Percentiles rank a stretch among this genome's conserved stretches.
Conservation (phyloP, 176 grass and related monocot genomes). For the Pontederia paniculata region DNA sequence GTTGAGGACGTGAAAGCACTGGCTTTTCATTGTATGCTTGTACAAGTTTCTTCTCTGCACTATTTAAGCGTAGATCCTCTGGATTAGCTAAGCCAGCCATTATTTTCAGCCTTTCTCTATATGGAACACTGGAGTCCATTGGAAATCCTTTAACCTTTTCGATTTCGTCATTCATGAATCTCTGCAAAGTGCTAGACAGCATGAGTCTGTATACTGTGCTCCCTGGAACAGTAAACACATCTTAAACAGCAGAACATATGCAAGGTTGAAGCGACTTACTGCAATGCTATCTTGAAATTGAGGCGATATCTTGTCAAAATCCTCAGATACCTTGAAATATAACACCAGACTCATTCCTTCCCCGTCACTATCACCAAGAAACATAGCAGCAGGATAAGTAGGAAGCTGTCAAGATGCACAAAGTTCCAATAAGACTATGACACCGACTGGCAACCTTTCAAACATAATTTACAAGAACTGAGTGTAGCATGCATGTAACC, state of each 20-base stretch:
- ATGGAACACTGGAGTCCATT: conserved; percentile 48
- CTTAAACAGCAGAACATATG: not conserved
- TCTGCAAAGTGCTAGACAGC: conserved; percentile 24
- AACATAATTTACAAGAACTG: not conserved
- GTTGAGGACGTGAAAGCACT: conserved; percentile 69
- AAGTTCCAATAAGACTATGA: not conserved
- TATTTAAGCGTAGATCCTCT: conserved; percentile 65
- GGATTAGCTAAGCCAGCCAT: conserved; percentile 68
- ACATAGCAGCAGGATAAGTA: conserved; percentile 91
- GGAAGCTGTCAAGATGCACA: conserved; percentile 42
- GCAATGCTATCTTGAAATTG: conserved; percentile 79
- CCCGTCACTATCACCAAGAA: conserved; percentile 84
- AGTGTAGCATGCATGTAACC: conserved; percentile 26
- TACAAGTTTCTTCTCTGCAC: conserved; percentile 67
- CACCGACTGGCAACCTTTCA: not conserved
- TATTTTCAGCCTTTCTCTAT: conserved; percentile 89
- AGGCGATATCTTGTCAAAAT: conserved; percentile 75
- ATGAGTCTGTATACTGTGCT: not conserved
- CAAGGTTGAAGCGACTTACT: conserved; percentile 26
- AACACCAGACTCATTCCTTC: conserved; percentile 70
- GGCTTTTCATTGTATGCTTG: conserved; percentile 87
- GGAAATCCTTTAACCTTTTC: conserved; percentile 76
- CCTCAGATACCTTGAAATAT: conserved; percentile 82
- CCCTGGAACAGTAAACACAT: no score
- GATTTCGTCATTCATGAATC: conserved; percentile 57